Evolutionary conservation across 2,329 filamentous ascomycete species (phyloP).

Genomic region (Fusarium buharicum): DNA sequence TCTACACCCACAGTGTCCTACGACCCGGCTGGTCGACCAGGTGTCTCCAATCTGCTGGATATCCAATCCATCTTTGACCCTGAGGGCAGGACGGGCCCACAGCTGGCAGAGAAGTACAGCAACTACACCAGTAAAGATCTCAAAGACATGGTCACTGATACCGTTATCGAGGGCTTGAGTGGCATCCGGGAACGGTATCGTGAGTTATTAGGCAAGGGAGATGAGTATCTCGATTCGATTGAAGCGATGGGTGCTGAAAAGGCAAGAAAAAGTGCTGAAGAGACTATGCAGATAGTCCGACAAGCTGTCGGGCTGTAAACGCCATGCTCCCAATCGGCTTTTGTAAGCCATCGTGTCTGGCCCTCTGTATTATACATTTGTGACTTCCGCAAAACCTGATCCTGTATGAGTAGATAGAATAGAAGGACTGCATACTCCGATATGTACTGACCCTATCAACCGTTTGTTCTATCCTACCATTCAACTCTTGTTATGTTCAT

Average conservation of each 20-base stretch:
- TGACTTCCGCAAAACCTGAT: slow-evolving; percentile 2
- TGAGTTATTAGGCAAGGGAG: slow-evolving; percentile 59
- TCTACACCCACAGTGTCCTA: slow-evolving; percentile 73
- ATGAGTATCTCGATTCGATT: slow-evolving; percentile 66
- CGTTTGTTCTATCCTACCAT: background rate
- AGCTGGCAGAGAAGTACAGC: slow-evolving; percentile 54
- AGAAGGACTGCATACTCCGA: background rate
- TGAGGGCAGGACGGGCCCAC: slow-evolving; percentile 51
- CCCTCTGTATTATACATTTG: background rate
- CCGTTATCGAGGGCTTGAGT: slow-evolving; percentile 63
- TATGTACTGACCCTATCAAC: background rate
- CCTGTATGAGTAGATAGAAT: slow-evolving; percentile 12
- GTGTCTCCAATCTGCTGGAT: slow-evolving; percentile 87
- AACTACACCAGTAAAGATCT: slow-evolving; percentile 53
- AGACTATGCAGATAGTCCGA: slow-evolving; percentile 65
- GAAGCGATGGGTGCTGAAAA: slow-evolving; percentile 67
- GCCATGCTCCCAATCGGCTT: background rate
- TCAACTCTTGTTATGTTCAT: slow-evolving; percentile 44
- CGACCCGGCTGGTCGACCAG: slow-evolving; percentile 75
- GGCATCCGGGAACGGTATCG: slow-evolving; percentile 68
- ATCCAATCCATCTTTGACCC: slow-evolving; percentile 77
- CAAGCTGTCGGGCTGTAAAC: slow-evolving; percentile 61
- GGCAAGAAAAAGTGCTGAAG: slow-evolving; percentile 70
- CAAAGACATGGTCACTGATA: slow-evolving; percentile 67
- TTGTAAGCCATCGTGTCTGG: slow-evolving; percentile 2